These are phyloP conservation scores for Lasiodiplodia gonubiensis DNA, from an alignment of 2,329 filamentous ascomycete species.

Conservation along the genomic window DNA sequence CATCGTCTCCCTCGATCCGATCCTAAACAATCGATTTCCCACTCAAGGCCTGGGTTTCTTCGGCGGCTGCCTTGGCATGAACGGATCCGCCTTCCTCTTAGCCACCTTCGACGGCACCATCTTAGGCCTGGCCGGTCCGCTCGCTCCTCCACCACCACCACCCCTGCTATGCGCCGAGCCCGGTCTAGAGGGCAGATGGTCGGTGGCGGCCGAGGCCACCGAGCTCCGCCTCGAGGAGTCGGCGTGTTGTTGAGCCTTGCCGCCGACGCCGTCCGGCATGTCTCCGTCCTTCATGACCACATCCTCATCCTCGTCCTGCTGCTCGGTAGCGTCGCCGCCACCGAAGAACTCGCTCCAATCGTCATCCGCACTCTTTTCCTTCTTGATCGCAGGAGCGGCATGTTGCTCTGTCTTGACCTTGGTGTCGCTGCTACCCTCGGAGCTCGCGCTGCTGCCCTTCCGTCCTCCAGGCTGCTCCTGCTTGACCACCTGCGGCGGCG, in stretches of 20 bases:
- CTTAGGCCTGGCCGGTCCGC: slow-evolving; percentile 5
- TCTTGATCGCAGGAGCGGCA: background rate
- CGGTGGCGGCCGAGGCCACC: background rate
- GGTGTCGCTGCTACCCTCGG: background rate
- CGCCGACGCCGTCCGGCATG: slow-evolving; percentile 3
- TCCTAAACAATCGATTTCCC: background rate
- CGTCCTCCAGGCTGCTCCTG: background rate
- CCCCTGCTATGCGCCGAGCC: background rate
- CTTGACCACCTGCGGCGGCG: background rate
- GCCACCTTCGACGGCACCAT: slow-evolving; percentile 28
- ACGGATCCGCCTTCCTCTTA: slow-evolving; percentile 31
- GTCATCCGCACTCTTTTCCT: slow-evolving; percentile 1
- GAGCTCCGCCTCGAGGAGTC: background rate
- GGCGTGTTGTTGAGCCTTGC: background rate
- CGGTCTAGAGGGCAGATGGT: background rate
- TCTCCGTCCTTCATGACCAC: slow-evolving; percentile 32
- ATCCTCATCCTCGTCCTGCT: slow-evolving; percentile 3
- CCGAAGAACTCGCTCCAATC: slow-evolving; percentile 23
- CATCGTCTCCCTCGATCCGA: background rate
- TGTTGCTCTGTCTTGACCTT: slow-evolving; percentile 3
- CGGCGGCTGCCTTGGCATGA: slow-evolving; percentile 28
- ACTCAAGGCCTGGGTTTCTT: slow-evolving; percentile 21
- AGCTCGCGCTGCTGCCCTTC: slow-evolving; percentile 7
- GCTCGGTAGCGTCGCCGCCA: background rate
- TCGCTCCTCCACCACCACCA: background rate